Conservation (phyloP, 2,329 filamentous ascomycete genomes). For the Phialocephala subalpina region DNA sequence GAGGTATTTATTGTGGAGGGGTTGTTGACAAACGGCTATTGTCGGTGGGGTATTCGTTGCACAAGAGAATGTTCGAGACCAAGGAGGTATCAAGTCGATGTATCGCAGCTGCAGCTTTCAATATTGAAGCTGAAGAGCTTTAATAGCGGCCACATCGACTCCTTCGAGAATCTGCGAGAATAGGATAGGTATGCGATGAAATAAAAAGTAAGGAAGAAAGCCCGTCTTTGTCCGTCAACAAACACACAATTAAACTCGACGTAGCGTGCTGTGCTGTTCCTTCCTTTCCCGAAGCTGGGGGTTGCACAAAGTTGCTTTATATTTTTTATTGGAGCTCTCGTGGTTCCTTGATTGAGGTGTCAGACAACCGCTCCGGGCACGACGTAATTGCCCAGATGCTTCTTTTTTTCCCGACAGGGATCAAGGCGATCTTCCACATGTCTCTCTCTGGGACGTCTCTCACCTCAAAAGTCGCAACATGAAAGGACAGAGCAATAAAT, state of each 20-base stretch:
- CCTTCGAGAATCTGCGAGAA: not conserved
- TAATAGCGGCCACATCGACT: conserved; percentile 30
- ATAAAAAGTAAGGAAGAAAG: not conserved
- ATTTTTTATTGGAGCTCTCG: conserved; percentile 13
- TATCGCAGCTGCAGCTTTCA: not conserved
- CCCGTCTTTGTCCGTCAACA: not conserved
- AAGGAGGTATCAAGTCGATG: conserved; percentile 2
- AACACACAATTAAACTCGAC: not conserved
- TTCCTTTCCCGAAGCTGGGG: conserved; percentile 15
- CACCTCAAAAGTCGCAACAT: too few species aligned
- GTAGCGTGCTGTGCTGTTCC: not conserved
- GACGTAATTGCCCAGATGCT: conserved; percentile 27
- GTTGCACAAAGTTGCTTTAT: conserved; percentile 8
- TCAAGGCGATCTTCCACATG: conserved; percentile 14
- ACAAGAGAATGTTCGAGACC: not conserved
- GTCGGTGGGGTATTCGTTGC: conserved; percentile 11
- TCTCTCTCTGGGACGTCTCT: not conserved
- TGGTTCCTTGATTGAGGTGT: conserved; percentile 15
- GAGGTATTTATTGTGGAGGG: conserved; percentile 11
- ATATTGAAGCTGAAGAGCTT: conserved; percentile 24
- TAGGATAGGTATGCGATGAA: not conserved
- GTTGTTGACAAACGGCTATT: conserved; percentile 18
- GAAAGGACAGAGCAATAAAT: conserved; percentile 2
- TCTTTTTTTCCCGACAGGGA: conserved; percentile 21
- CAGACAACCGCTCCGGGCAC: conserved; percentile 3